A percentile compares a stretch with the other conserved stretches of the same genome.
phyloP scores from a whole-genome alignment of 2,329 filamentous ascomycete species.

The Pseudocercospora fuligena region DNA sequence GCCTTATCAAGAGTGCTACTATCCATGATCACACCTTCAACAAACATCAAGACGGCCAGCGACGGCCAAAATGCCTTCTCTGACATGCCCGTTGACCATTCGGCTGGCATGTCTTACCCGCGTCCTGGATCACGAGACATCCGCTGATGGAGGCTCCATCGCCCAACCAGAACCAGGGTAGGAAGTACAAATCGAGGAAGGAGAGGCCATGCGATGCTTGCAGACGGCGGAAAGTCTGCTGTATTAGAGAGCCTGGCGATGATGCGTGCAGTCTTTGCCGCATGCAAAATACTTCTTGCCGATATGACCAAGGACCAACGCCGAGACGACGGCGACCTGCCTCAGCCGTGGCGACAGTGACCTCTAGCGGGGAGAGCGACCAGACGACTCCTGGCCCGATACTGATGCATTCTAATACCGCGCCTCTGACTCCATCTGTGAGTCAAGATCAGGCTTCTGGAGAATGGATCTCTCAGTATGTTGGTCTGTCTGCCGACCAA shows the following conservation, averaged over 20 bases:
- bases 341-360: neutral
- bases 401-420: neutral
- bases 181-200: constrained; percentile 33
- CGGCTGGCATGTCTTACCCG: constrained; percentile 12
- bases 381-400: constrained; percentile 5
- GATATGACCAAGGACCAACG: constrained; percentile 32
- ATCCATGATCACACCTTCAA: neutral
- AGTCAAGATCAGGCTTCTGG: neutral
- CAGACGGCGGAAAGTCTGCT: constrained; percentile 32
- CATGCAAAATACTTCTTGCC: constrained; percentile 28
- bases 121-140: constrained; percentile 8
- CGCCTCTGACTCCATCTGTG: neutral
- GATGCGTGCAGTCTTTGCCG: constrained; percentile 30
- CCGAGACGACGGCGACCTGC: constrained; percentile 27
- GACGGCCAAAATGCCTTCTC: constrained; percentile 12
- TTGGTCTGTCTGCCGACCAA: constrained; percentile 29
- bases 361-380: constrained; percentile 7
- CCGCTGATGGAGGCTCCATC: constrained; percentile 16
- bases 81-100: constrained; percentile 10
- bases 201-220: constrained; percentile 33
- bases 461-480: constrained; percentile 32
- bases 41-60: constrained; percentile 13
- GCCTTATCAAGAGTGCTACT: constrained; percentile 8
- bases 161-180: constrained; percentile 22
- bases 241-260: constrained; percentile 31